Percentiles rank a stretch among this genome's conserved stretches.
Evolutionary conservation across 129 eudicot genomes (phyloP).

Genomic region (Arctium lappa): DNA sequence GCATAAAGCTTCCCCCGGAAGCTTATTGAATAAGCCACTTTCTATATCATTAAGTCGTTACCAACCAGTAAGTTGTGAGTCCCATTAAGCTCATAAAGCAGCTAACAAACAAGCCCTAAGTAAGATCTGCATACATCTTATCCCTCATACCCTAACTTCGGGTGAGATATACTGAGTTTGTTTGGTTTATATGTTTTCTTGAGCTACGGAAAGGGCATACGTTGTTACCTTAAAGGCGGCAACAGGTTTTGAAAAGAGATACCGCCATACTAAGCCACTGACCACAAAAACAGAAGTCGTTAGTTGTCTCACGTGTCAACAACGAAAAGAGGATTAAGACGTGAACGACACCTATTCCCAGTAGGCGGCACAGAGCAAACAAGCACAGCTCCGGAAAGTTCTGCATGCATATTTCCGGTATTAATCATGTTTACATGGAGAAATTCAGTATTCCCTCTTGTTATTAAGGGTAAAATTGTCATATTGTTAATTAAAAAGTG

Average conservation of each 20-base stretch:
- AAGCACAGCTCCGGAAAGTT: constrained; percentile 77
- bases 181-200: not conserved
- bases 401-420: constrained; percentile 27
- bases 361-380: constrained; percentile 95
- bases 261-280: constrained; percentile 89
- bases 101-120: too few relatives aligned
- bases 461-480: not conserved
- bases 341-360: constrained; percentile 62
- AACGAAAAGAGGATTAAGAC: constrained; percentile 3
- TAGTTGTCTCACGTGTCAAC: constrained; percentile 7
- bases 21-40: too few relatives aligned
- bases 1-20: too few relatives aligned
- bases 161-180: not conserved
- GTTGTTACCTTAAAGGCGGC: constrained; percentile 83
- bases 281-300: constrained; percentile 23
- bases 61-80: too few relatives aligned
- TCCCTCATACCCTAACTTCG: too few relatives aligned
- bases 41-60: too few relatives aligned
- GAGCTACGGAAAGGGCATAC: not conserved
- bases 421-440: constrained; percentile 8
- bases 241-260: constrained; percentile 86
- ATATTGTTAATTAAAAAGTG: not conserved
- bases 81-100: too few relatives aligned
- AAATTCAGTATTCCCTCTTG: not conserved
- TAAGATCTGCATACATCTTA: too few relatives aligned